A percentile compares a stretch with the other conserved stretches of the same genome.
Evolutionary conservation across 352 stramenopile species (phyloP).

Genomic region (Globisporangium okanoganense): DNA sequence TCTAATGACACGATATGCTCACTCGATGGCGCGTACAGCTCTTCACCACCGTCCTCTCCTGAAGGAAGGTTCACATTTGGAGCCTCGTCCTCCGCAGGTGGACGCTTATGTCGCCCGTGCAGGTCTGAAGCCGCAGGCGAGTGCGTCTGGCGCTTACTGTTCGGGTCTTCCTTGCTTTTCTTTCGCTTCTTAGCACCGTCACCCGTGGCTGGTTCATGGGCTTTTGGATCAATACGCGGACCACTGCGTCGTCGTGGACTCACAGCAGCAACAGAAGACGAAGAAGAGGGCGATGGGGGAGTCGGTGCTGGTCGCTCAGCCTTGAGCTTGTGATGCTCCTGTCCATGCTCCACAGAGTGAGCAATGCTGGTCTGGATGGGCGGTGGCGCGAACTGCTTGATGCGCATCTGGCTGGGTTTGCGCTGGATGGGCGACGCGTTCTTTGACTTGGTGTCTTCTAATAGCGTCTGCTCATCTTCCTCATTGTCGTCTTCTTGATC

Average conservation of each 20-base stretch:
- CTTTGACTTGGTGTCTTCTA: background rate
- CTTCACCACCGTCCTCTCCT: background rate
- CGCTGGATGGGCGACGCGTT: slow-evolving; percentile 16
- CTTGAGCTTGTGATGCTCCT: background rate
- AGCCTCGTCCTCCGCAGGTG: background rate
- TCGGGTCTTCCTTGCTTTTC: slow-evolving; percentile 3
- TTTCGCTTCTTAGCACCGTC: background rate
- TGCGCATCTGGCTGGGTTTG: slow-evolving; percentile 25
- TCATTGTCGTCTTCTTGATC: slow-evolving; percentile 15
- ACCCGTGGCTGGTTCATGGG: background rate
- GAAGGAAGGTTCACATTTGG: background rate
- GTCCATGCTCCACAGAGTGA: background rate
- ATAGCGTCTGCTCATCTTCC: background rate
- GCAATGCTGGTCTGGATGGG: slow-evolving; percentile 3
- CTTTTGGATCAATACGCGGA: slow-evolving; percentile 1
- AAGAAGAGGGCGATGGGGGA: background rate
- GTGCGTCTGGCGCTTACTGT: slow-evolving; percentile 2
- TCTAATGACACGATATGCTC: background rate
- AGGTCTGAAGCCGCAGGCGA: background rate
- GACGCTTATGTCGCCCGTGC: background rate
- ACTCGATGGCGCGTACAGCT: background rate
- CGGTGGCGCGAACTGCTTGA: background rate
- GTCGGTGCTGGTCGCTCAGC: background rate
- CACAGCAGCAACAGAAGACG: background rate
- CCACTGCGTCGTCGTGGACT: slow-evolving; percentile 3